phyloP scores from a whole-genome alignment of 2,329 filamentous ascomycete genomes.

The Ambrosiella beaveri region DNA sequence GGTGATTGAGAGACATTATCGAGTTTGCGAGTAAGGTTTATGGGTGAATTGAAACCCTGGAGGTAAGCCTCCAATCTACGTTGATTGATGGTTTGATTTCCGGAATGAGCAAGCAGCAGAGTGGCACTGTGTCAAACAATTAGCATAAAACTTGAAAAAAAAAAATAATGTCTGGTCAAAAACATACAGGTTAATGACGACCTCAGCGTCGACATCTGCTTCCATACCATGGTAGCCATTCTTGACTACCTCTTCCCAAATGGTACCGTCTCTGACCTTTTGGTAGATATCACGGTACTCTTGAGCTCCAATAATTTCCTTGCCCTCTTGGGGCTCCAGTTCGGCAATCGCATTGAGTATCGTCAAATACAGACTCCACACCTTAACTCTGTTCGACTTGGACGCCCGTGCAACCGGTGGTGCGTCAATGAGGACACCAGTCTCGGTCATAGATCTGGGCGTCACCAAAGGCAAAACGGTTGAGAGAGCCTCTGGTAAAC shows the following conservation, averaged over 20 bases:
- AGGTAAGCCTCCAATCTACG: conserved; percentile 77
- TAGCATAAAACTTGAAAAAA: not conserved
- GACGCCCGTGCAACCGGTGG: conserved; percentile 68
- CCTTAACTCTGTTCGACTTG: conserved; percentile 71
- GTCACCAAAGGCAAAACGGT: conserved; percentile 71
- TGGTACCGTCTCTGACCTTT: conserved; percentile 70
- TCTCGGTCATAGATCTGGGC: conserved; percentile 31
- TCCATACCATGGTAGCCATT: conserved; percentile 79
- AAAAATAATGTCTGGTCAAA: not conserved
- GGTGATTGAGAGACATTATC: conserved; percentile 24
- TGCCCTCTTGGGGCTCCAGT: conserved; percentile 76
- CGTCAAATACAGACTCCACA: conserved; percentile 94
- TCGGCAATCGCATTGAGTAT: conserved; percentile 84
- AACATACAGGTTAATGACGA: conserved; percentile 70
- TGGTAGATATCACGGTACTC: conserved; percentile 69
- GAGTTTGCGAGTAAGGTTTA: conserved; percentile 53
- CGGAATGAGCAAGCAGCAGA: conserved; percentile 75
- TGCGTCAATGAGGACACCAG: conserved; percentile 30
- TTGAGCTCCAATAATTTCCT: conserved; percentile 66
- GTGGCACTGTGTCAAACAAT: conserved; percentile 46
- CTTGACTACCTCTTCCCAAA: conserved; percentile 88
- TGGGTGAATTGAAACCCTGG: conserved; percentile 40
- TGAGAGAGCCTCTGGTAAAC: conserved; percentile 74
- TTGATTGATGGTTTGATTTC: conserved; percentile 69
- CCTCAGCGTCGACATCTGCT: conserved; percentile 82